Evolutionary conservation across 768 basidiomycete species (phyloP).

Genomic region (Coprinellus micaceus): DNA sequence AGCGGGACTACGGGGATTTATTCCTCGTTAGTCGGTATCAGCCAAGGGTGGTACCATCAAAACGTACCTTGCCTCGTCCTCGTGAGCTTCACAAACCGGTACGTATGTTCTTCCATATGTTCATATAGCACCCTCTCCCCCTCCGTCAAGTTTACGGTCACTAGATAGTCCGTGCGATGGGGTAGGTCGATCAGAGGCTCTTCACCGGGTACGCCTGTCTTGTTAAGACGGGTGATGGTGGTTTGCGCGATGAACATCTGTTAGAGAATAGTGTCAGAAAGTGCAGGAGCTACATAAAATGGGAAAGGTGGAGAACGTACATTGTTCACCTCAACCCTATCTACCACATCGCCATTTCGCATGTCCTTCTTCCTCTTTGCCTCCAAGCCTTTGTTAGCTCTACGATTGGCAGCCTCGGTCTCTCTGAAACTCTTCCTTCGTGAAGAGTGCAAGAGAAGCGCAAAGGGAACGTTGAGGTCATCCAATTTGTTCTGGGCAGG

Average conservation of each 20-base stretch:
- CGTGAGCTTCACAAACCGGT: neutral
- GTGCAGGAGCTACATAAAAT: neutral
- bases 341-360: neutral
- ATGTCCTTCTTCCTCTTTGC: neutral
- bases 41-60: too few species aligned
- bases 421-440: neutral
- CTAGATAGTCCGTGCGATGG: neutral
- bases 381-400: neutral
- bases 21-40: too few species aligned
- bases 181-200: neutral
- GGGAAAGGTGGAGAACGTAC: too few species aligned
- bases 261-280: neutral
- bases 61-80: neutral
- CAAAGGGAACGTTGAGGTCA: neutral
- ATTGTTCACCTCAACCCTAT: neutral
- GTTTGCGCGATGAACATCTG: neutral
- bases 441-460: neutral
- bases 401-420: neutral
- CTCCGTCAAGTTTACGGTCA: neutral
- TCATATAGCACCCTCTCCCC: neutral
- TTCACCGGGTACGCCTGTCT: neutral
- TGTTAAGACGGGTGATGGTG: neutral
- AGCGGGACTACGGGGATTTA: too few species aligned
- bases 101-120: neutral
- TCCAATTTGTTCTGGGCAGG: slow-evolving; percentile 6